These are phyloP conservation scores for Rubus parviflorus DNA, from an alignment of 306 rosid genomes.

Conservation along the genomic window DNA sequence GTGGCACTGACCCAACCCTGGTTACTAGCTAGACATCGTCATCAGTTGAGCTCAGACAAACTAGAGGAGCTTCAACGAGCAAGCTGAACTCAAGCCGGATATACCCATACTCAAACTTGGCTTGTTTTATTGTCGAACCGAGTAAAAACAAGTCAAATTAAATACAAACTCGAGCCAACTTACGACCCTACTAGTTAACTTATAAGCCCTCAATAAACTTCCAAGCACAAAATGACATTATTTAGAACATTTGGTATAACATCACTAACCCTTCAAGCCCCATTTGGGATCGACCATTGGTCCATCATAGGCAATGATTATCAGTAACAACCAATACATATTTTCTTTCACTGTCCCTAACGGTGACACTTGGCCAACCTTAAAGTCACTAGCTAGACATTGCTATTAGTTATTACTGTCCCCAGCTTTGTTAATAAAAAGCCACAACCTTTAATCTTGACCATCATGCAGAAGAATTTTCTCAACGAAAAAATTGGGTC, in stretches of 20 bases:
- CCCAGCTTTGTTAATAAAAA: slow-evolving; percentile 10
- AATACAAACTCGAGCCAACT: not conserved
- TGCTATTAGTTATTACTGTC: slow-evolving; percentile 26
- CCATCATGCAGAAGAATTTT: slow-evolving; percentile 9
- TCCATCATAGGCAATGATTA: not conserved
- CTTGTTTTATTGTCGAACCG: too few relatives aligned
- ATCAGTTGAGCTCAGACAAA: not conserved
- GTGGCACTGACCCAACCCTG: not conserved
- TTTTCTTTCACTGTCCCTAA: not conserved
- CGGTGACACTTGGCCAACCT: slow-evolving; percentile 8
- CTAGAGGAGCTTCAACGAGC: not conserved
- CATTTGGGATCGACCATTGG: not conserved
- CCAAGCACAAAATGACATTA: too few relatives aligned
- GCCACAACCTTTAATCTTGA: not conserved
- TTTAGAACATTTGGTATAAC: not conserved
- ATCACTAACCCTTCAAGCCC: not conserved
- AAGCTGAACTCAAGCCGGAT: too few relatives aligned
- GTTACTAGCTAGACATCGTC: not conserved
- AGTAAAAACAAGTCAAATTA: too few relatives aligned
- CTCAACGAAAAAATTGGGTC: slow-evolving; percentile 2
- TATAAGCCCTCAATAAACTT: too few relatives aligned
- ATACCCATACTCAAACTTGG: too few relatives aligned
- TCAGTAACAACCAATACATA: not conserved
- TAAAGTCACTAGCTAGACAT: slow-evolving; percentile 5
- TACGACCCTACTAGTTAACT: too few relatives aligned